Base-by-base conservation (phyloP, 2,329 filamentous ascomycete genomes). In the Arthrobotrys entomopaga region DNA sequence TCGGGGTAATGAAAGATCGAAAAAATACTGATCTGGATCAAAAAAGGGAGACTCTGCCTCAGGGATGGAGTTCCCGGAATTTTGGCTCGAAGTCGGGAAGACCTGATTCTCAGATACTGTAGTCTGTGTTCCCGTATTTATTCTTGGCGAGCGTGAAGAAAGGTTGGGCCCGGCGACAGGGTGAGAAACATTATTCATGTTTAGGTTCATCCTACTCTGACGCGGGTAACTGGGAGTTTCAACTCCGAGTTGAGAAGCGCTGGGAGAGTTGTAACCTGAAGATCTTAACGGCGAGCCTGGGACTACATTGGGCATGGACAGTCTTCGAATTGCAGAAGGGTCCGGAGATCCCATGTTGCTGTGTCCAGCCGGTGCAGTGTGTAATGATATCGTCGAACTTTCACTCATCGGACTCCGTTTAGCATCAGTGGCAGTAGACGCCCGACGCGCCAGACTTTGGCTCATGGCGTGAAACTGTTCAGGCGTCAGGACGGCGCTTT, bases 381-480 rank as follows among this genome's bases (percentile, higher is more conserved):
- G 16, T 13, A 22, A 20, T n/a, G 19, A 16, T 40, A 60, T 43
- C 43, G 46, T 20, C 11, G 43, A 8, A 22, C 15, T 22, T 15
- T 65, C 67, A 19, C 26, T 72, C 54, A 46, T 48, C 3, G 67
- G 56, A 16, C 49, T 74, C 6, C 57, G 42, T 11, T 8, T 20
- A 20, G 29, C 48, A 0, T 58, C 52, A 11, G 3, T 19, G 24
- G 19, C 10, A 2, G 10, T 40, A 4, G 42, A 34, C 4, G 48
- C 16, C 20, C 16, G 24, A 38, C 46, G 56, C 8, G 70, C 2
- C 3, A 74, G n/a, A 6, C 0, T 50, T 38, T 50, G 42, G 40
- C 57, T 64, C 40, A 67, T 15, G 0, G 29, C 43, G 16, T 74
- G 43, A 16, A 43, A 67, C 40, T 74, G 70, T 15, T 64, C 70